Conservation (phyloP, 768 basidiomycete species). For the Pleurotus cornucopiae region DNA sequence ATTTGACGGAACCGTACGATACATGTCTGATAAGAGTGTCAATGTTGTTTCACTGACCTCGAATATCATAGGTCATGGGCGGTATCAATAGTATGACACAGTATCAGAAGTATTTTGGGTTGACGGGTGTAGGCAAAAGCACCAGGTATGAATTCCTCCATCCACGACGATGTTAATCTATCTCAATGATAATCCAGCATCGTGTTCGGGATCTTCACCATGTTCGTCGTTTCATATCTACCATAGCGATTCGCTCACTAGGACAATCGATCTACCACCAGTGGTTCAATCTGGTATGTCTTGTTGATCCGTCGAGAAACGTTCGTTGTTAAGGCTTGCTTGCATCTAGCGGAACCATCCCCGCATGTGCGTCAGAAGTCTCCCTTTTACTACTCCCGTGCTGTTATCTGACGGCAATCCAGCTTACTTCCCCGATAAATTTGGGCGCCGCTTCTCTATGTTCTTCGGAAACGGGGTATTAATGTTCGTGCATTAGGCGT, state of each 20-base stretch:
- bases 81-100: conserved; percentile 49
- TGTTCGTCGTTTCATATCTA: conserved; percentile 22
- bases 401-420: conserved; percentile 3
- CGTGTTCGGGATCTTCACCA: conserved; percentile 51
- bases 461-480: conserved; percentile 42
- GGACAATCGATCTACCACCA: conserved; percentile 11
- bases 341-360: conserved; percentile 36
- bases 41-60: background rate
- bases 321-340: conserved; percentile 5
- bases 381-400: background rate
- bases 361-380: conserved; percentile 29
- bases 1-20: conserved; percentile 47
- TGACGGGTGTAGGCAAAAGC: conserved; percentile 36
- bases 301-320: background rate
- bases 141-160: conserved; percentile 29
- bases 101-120: conserved; percentile 43
- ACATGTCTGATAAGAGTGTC: background rate
- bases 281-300: conserved; percentile 35
- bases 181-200: conserved; percentile 24
- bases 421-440: conserved; percentile 43
- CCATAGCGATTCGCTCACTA: background rate
- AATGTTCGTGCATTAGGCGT: conserved; percentile 27
- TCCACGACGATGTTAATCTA: background rate
- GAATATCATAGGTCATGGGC: conserved; percentile 39
- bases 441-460: conserved; percentile 48